Evolutionary conservation across 208 protist genomes (phyloP), one percentile per base, ranked within the genome.

Genomic region (Crithidia acanthocephali): DNA sequence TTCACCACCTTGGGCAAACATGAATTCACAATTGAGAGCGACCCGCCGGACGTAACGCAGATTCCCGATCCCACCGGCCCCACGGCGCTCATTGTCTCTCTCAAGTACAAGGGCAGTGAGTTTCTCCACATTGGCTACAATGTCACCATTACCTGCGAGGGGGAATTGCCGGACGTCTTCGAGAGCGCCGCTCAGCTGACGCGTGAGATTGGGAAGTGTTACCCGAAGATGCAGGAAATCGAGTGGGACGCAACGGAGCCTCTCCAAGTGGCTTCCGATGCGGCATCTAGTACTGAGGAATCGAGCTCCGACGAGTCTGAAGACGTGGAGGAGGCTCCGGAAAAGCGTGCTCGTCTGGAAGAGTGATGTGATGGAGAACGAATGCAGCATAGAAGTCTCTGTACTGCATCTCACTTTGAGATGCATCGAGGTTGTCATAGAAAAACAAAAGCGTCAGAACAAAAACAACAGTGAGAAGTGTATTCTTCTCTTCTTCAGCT

Each of bases 121-220:
- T 95, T 95, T 60, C 76, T 95, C 20, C 90, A 95, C 52, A 32
- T 95, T 27, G 90, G 90, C 27, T 92, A 88, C 79, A 90, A 92
- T 65, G 74, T 89, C 37, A 75, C 67, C 25, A 81, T 91, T 22
- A 80, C 55, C 1, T 95, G 79, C 56, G 74, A 86, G 15, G 90
- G 87, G 0, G 87, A 92, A 25, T 79, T 92, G 16, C 90, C 90
- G 1, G 90, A 95, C 48, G 80, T 87, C 11, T 95, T 92, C 75
- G 83, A 73, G n/a, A 81, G 82, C 35, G 73, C 79, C 0, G 74
- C 79, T 9, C 58, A 64, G 52, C 78, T 95, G 35, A 73, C 69
- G 2, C 84, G 89, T 8, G 28, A 82, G 16, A 74, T 94, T 57
- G 84, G 78, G 2, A 74, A 81, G 23, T 91, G 80, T 79, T 87